Evolutionary conservation across 192 early-diverging fungal species (phyloP).

Genomic region (Phycomyces nitens): DNA sequence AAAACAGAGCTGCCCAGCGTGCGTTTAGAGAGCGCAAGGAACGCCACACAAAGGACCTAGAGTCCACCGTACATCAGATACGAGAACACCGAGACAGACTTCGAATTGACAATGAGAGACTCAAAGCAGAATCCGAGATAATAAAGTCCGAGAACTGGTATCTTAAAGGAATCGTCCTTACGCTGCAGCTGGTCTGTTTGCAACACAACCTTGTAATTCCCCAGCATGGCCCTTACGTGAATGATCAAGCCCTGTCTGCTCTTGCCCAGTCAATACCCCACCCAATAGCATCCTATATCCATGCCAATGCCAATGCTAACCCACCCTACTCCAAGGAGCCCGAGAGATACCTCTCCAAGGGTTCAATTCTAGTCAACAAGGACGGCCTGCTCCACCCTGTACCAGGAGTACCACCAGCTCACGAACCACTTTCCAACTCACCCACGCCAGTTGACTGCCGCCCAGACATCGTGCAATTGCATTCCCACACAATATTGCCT

Average conservation of each 20-base stretch:
- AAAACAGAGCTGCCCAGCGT: conserved; percentile 87
- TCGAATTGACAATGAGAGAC: conserved; percentile 36
- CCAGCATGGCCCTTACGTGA: conserved; percentile 32
- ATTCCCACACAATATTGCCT: background rate
- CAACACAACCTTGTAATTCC: conserved; percentile 30
- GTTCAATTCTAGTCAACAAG: conserved; percentile 9
- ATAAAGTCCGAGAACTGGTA: conserved; percentile 47
- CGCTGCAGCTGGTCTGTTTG: conserved; percentile 35
- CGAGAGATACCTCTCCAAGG: conserved; percentile 14
- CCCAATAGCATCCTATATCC: conserved; percentile 12
- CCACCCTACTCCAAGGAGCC: conserved; percentile 15
- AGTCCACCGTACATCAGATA: conserved; percentile 67
- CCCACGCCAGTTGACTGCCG: too few species aligned
- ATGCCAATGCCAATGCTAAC: conserved; percentile 29
- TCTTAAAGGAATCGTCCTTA: conserved; percentile 43
- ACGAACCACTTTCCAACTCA: too few species aligned
- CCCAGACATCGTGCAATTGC: background rate
- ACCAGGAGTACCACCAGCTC: too few species aligned
- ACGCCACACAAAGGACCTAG: conserved; percentile 70
- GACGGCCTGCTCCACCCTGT: background rate
- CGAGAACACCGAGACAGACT: conserved; percentile 53
- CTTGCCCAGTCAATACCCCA: conserved; percentile 24
- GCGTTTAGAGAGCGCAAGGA: conserved; percentile 87
- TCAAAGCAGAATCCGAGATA: conserved; percentile 40
- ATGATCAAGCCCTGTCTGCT: conserved; percentile 21